Base-by-base conservation (phyloP, 176 grass and related monocot genomes). In the Microstegium vimineum region DNA sequence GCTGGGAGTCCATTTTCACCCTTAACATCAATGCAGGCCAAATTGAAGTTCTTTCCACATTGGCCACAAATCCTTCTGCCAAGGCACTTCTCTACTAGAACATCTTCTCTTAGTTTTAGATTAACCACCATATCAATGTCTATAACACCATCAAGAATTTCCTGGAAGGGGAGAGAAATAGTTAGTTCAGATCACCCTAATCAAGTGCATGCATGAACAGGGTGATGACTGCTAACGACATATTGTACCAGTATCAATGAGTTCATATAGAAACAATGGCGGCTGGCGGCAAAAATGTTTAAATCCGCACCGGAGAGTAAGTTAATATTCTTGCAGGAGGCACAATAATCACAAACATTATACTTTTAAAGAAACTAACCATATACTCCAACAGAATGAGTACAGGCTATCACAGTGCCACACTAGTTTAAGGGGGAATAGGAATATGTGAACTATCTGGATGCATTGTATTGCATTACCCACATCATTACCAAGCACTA, bases 71-170 rank as follows among this genome's bases (percentile, higher is more conserved):
- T 95, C 45, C 96, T 88, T 90, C 96, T 88, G 28, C 96, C 96
- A 31, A 99, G 91, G 87, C 96, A 99, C 69, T 99, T 99, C 61
- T 95, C 91, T 65, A 95, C 56, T 69, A 99, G 75, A 23, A 99
- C 85, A 71, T 99, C 93, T 90, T 99, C 90, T 81, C 93, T 91
- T 73, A 99, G 83, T 86, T 99, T 99, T 69, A 99, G 85, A 83
- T 99, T 99, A 63, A 99, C 87, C 2, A 99, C 96, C 83, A 99
- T 94, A 75, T 99, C 96, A 71, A 99, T 93, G 30, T 99, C 91
- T 0, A 88, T 90, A 76, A 95, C 89, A 17, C 83, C 93, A 6
- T 92, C 91, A 67, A 99, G 80, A 66, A 94, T 95, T 94, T 93
- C 93, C 96, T 99, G 54, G 33, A 51, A 51, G 20, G 1, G 80